Evolutionary conservation across 1,139 yeast genomes (phyloP).

Genomic region (Yamadazyma buinensis): DNA sequence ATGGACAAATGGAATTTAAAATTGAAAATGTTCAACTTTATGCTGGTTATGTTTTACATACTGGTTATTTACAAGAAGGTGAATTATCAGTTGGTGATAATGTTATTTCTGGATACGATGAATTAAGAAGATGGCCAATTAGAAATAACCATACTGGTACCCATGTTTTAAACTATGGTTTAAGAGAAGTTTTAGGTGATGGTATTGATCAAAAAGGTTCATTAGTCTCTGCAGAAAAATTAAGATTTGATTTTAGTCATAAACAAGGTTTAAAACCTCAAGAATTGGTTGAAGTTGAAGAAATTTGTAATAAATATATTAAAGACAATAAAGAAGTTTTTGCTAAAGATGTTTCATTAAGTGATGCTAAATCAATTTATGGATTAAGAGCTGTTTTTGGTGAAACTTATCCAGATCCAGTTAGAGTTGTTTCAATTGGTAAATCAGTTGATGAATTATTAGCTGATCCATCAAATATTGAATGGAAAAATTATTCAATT

Average conservation of each 20-base stretch:
- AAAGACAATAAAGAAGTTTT: conserved; percentile 68
- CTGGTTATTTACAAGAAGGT: conserved; percentile 84
- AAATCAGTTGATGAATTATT: conserved; percentile 79
- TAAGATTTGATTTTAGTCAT: conserved; percentile 94
- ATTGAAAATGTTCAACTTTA: conserved; percentile 90
- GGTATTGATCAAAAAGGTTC: conserved; percentile 96
- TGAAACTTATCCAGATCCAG: conserved; percentile 98
- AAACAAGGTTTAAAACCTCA: conserved; percentile 71
- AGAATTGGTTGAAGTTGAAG: conserved; percentile 75
- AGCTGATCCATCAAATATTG: conserved; percentile 60
- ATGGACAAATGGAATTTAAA: conserved; percentile 80
- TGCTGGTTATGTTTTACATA: conserved; percentile 93
- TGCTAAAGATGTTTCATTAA: conserved; percentile 77
- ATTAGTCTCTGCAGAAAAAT: conserved; percentile 88
- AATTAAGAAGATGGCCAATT: conserved; percentile 92
- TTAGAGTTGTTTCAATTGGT: conserved; percentile 95
- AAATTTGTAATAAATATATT: conserved; percentile 67
- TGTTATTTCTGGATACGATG: conserved; percentile 86
- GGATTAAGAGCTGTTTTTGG: conserved; percentile 98
- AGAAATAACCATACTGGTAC: conserved; percentile 99
- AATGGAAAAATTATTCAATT: conserved; percentile 77
- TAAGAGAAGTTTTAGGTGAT: conserved; percentile 82
- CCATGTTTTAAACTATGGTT: conserved; percentile 85
- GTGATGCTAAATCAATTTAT: conserved; percentile 63
- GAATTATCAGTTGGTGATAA: conserved; percentile 58